Percentiles rank a stretch among this genome's conserved stretches.
phyloP scores from a whole-genome alignment of 176 grass and related monocot species.

The Metroxylon sagu region DNA sequence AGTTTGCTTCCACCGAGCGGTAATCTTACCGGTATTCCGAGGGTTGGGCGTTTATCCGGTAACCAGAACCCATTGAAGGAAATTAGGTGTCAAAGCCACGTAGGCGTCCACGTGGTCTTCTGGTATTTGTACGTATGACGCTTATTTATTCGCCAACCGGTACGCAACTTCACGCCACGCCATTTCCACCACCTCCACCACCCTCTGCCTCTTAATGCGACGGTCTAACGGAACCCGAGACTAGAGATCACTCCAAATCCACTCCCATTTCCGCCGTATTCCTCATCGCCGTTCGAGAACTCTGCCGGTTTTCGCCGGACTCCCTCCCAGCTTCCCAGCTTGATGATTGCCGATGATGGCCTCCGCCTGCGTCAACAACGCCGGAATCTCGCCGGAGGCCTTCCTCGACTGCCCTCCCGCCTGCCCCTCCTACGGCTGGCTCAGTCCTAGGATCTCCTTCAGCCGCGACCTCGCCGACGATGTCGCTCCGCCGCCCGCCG shows the following conservation, averaged over 20 bases:
- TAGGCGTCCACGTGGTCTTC: background rate
- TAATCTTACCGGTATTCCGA: no score
- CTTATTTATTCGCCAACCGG: background rate
- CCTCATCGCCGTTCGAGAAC: background rate
- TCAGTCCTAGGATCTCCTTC: constrained; percentile 73
- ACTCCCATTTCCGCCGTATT: constrained; percentile 2
- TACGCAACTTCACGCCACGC: background rate
- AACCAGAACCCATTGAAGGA: no score
- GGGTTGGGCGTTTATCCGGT: no score
- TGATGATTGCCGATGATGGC: constrained; percentile 30
- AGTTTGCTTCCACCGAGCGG: no score
- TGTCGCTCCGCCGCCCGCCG: background rate
- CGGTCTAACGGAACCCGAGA: no score
- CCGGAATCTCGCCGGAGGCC: constrained; percentile 15
- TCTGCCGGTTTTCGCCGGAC: no score
- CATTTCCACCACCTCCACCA: background rate
- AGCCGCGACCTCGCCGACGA: constrained; percentile 41
- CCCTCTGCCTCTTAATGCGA: no score
- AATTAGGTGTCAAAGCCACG: no score
- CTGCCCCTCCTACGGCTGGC: constrained; percentile 38
- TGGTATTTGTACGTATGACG: background rate
- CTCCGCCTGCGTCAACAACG: constrained; percentile 26
- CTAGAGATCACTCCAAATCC: background rate
- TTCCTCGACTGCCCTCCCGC: background rate
- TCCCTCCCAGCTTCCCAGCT: no score